Conservation (phyloP, 306 rosid species). For the Leucaena leucocephala region DNA sequence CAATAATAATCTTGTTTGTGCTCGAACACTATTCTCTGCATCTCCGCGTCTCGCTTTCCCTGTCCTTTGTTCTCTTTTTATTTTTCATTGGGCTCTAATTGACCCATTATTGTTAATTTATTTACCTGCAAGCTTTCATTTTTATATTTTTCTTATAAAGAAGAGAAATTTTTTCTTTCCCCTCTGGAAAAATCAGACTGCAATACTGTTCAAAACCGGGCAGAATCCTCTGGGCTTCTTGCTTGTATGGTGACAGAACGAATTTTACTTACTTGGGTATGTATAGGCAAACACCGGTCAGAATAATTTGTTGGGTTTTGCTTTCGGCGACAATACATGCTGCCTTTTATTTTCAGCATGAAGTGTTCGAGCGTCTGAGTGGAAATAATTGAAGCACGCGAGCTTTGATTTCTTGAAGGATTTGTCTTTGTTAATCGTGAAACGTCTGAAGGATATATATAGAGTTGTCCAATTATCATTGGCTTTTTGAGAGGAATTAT, state of each 20-base stretch:
- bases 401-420: neutral
- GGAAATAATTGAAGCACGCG: neutral
- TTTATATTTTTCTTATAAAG: no score
- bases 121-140: no score
- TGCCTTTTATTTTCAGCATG: neutral
- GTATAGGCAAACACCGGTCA: conserved; percentile 5
- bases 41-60: no score
- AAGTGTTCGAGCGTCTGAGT: neutral
- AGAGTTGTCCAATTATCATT: conserved; percentile 23
- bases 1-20: no score
- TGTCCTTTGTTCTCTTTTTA: no score
- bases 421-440: neutral
- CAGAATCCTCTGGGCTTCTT: conserved; percentile 13
- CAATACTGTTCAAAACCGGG: neutral
- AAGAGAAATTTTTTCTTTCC: neutral
- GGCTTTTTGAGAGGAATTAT: conserved; percentile 8
- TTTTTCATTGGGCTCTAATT: no score
- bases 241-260: conserved; percentile 16
- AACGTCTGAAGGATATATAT: conserved; percentile 7
- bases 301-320: conserved; percentile 16
- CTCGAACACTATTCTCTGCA: no score
- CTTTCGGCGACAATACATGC: neutral
- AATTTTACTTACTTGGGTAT: conserved; percentile 20
- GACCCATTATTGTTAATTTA: no score
- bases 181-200: neutral